Evolutionary conservation across 2,329 filamentous ascomycete species (phyloP), one percentile per base, ranked within the genome.

Genomic region (Arthroderma sp.): DNA sequence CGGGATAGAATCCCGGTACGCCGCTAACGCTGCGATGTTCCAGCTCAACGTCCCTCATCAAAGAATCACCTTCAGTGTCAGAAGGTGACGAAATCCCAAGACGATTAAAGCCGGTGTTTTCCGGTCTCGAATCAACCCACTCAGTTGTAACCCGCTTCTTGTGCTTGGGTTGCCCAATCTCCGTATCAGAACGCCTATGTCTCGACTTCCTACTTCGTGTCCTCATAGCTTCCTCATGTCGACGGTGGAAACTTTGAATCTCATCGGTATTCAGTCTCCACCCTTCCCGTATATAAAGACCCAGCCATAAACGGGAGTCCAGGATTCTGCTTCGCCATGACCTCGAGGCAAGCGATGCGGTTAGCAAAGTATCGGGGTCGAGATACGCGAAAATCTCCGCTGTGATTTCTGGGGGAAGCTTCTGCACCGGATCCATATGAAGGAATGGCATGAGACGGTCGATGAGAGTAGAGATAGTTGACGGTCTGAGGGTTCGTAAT

Each of bases 371-470:
- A 29, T 78, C 62, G 1, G 87, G 83, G 44, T 88, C 83, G 41
- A 98, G 79, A 57, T 87, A 91, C 10, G 83, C 81, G 37, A 98
- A 80, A 38, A 96, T 82, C 57, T 93, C 83, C 38, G 91, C 80
- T 49, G 86, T 93, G 55, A 98, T 83, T 61, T 98, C 91, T 28
- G 85, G 79, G 0, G 91, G 91, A 0, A 98, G 76, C 55, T 85
- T 80, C 51, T 78, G 71, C 36, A 94, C 79, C 44, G 94, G 94
- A 64, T 98, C 85, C 65, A 95, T 89, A 63, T 95, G 88, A 2
- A 96, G 79, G 43, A 88, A 75, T 3, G 87, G 85, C 50, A 81
- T 83, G 11, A 94, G 69, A 50, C 81, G 77, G 44, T 88, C 77
- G 39, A 94, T 85, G 43, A 95, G 84, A 38, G 81, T 74, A 41